Evolutionary conservation across 805 yeast genomes (phyloP), one percentile per base, ranked within the genome.

Genomic region (Allodekkera sacchari): DNA sequence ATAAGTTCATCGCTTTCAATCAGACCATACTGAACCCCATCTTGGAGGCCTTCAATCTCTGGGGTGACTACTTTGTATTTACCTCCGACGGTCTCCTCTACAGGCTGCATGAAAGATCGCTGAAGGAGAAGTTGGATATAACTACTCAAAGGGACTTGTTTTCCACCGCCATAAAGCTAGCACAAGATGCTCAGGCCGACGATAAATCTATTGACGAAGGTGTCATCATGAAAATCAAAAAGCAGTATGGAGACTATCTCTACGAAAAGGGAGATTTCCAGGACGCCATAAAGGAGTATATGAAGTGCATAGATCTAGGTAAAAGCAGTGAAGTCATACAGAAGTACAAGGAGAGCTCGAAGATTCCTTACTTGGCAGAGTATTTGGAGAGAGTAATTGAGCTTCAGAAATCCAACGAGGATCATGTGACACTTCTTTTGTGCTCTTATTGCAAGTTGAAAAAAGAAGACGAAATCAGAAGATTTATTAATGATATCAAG

Each of bases 391-490:
- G 68, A 9, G 61, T 87, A 41, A 63, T 81, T 33, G 66, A 66
- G 6, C 53, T 64, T 26, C 66, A 68, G 3, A 42, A 67, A 10
- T 77, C 95, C 0, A 71, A 72, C n/a, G 65, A 73, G 19, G 94
- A 87, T 48, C 96, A 89, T 52, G 68, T 85, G 5, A 87, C 95
- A 0, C 55, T 89, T 17, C 61, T 88, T 25, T 55, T 88, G 17
- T 80, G 89, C 38, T 76, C 89, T 30, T 77, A 80, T 46, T 83
- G 95, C 38, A 85, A 87, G 47, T 56, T 84, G 44, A 82, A 79
- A 38, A 68, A 68, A 37, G 66, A 64, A 3, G 69, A 66, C 2
- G 77, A 77, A 28, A 59, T 89, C 18, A 65, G 66, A 23, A 42
- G 51, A 5, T 85, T 83, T 44, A 65, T 84, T 16, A 58, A 65